Evolutionary conservation across 2,329 filamentous ascomycete genomes (phyloP), one percentile per base, ranked within the genome.

Genomic region (Colletotrichum costaricense): DNA sequence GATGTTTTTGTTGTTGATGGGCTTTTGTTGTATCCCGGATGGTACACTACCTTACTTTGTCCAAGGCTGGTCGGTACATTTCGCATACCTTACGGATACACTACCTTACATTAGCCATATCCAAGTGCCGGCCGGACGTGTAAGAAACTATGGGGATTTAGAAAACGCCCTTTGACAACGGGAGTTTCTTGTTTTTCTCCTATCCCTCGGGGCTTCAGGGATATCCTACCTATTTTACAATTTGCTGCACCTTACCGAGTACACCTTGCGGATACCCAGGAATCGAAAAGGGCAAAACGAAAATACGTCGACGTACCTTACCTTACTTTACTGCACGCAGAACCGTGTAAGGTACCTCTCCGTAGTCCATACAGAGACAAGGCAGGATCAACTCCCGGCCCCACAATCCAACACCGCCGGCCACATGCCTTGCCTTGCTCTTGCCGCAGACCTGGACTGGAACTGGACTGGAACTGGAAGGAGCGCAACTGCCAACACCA

Each of bases 361-460:
- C 33, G 3, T 35, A 33, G 30, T 35, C 35, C 35, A 16, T 46
- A n/a, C 16, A 49, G 42, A 49, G 42, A 19, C 42, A 49, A 49
- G 19, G 8, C 42, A 49, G 42, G 42, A 49, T 33, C 57, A 54
- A 63, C 66, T 63, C 56, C 30, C 66, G 66, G 66, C 66, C 66
- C 66, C 66, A 68, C 66, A 46, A 30, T 62, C 66, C 24, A 63
- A 19, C 42, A n/a, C 42, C 42, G 42, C 57, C 57, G 30, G 46
- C 66, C 66, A 68, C 66, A 68, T 68, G 66, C 66, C 57, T 68
- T n/a, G 38, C 14, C 38, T 16, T 42, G 38, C 38, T 42, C 38
- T 19, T 42, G 42, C 42, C 42, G 42, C 42, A 49, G 42, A 49
- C 38, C 38, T 42, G 38, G 38, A 42, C 38, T 42, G 38, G 38